phyloP scores from a whole-genome alignment of 495 filamentous ascomycete species.

The Xylaria bambusicola region DNA sequence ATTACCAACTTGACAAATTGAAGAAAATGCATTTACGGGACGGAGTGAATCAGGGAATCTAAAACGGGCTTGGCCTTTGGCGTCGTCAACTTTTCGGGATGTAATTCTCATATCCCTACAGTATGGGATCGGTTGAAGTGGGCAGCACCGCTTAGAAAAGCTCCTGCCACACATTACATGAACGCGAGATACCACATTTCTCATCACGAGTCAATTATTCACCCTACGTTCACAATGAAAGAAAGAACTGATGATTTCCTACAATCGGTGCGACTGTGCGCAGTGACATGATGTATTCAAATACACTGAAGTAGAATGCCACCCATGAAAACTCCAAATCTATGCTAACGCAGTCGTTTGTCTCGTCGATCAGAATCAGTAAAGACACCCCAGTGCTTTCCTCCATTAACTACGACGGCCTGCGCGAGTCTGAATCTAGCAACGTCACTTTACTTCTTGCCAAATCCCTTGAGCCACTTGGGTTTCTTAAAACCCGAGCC shows the following conservation, averaged over 20 bases:
- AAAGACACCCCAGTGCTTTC: no score
- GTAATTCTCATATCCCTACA: constrained; percentile 26
- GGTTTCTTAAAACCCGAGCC: constrained; percentile 55
- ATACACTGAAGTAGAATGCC: constrained; percentile 21
- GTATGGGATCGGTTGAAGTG: constrained; percentile 20
- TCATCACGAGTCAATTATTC: constrained; percentile 24
- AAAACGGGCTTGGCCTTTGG: constrained; percentile 13
- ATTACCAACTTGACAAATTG: constrained; percentile 18
- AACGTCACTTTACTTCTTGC: constrained; percentile 47
- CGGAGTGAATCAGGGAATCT: constrained; percentile 11
- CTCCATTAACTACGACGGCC: no score
- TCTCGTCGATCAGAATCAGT: no score
- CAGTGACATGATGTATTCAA: constrained; percentile 9
- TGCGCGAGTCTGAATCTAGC: no score
- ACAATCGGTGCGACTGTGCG: not conserved
- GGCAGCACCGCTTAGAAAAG: constrained; percentile 26
- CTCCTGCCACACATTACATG: constrained; percentile 20
- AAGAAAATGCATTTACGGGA: not conserved
- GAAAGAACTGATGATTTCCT: constrained; percentile 17
- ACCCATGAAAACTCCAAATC: constrained; percentile 15
- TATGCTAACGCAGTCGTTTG: not conserved
- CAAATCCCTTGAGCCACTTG: constrained; percentile 71
- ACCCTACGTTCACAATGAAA: constrained; percentile 18
- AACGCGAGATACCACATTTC: constrained; percentile 21
- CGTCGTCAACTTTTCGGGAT: constrained; percentile 23